phyloP scores from a whole-genome alignment of 73 alveolate species.

The Symbiodinium natans region DNA sequence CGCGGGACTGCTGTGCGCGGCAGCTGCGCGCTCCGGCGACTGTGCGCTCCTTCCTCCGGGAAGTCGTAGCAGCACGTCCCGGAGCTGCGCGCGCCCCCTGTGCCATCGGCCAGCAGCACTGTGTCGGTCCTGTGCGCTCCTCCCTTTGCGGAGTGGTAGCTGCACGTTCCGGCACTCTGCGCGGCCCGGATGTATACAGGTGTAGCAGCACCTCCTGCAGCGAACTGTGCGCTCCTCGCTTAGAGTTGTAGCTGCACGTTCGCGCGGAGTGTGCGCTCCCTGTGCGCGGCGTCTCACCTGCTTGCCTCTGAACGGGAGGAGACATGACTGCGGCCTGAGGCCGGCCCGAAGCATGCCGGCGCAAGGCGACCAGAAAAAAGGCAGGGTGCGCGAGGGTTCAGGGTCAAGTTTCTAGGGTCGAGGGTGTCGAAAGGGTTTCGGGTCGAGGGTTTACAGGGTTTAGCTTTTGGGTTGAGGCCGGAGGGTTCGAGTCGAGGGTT shows the following conservation, averaged over 20 bases:
- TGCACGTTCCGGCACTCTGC: not conserved
- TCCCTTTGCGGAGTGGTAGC: not conserved
- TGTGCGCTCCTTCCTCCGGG: too few relatives aligned
- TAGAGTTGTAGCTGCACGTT: not conserved
- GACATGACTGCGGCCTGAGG: not conserved
- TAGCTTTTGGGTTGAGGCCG: too few relatives aligned
- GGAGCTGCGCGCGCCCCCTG: not conserved
- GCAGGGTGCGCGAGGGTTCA: not conserved
- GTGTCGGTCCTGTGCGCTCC: not conserved
- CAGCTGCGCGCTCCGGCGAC: not conserved
- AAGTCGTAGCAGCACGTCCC: too few relatives aligned
- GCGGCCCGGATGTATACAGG: too few relatives aligned
- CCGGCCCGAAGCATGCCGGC: not conserved
- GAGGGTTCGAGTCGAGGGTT: too few relatives aligned
- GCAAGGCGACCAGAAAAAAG: not conserved
- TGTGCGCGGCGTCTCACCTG: too few relatives aligned
- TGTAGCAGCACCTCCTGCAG: too few relatives aligned
- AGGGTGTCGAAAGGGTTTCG: not conserved
- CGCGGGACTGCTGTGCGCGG: not conserved
- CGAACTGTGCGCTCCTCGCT: not conserved
- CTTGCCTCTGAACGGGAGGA: too few relatives aligned
- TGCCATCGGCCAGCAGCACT: not conserved
- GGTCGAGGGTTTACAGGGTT: too few relatives aligned
- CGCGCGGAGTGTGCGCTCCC: not conserved
- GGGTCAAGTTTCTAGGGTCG: not conserved